Base-by-base conservation (phyloP, 78 protist species). In the Parvularia atlantis region DNA sequence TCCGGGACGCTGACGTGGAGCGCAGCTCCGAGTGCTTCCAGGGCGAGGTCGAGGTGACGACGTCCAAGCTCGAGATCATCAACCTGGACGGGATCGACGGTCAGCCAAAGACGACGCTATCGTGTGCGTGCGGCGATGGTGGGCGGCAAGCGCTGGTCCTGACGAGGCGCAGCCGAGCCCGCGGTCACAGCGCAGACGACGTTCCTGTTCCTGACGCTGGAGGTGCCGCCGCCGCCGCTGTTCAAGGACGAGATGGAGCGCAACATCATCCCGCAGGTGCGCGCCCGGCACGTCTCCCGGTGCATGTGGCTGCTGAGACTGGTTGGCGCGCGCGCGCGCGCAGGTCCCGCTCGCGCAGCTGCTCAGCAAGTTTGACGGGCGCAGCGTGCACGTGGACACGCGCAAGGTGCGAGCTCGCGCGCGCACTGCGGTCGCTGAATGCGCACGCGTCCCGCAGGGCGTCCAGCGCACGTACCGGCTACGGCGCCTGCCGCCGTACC, bases 161-260 rank as follows among this genome's bases (percentile, higher is more conserved):
- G 19, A 4, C 46, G 19, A 9, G 46, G 46, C 19, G 46, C 9
- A 10, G 46, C 46, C 46, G 46, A 4, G 19, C 19, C 46, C 46
- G 46, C 46, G 19, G 9, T 9, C 46, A 41, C 46, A 4, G 9
- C 66, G 26, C 30, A 20, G 35, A 0, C 11, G 30, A 3, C 2
- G 2, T 84, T 66, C 76, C 0, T 64, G 44, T 76, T 66, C 52
- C 76, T 95, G 26, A 28, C 88, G 3, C 69, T 93, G 16, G 98
- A 95, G 74, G 60, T 95, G 31, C 98, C 98, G 41, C 79, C 88
- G 5, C 40, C 81, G 60, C 95, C 96, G 33, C 82, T 95, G 39
- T 88, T 87, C 88, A 70, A 71, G 40, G 94, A 91, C 50, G 89
- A 78, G 24, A 20, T 14, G n/a, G 91, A 87, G 41, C 56, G 58